These are phyloP conservation scores for Paramyrothecium roridum DNA, from an alignment of 2,329 filamentous ascomycete genomes.

Conservation along the genomic window DNA sequence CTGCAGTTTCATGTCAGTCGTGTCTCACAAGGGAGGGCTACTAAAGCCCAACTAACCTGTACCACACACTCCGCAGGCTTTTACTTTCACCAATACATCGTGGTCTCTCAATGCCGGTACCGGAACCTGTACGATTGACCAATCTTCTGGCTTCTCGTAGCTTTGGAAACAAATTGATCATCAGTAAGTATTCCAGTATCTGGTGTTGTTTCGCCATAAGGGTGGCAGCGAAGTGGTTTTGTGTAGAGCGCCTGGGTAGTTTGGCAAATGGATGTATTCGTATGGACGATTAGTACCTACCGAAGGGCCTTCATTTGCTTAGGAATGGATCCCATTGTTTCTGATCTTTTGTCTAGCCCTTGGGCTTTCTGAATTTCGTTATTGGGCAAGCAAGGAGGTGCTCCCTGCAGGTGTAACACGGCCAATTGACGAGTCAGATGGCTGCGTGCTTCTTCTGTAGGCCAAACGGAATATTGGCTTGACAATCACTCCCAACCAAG, in stretches of 20 bases:
- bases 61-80: slow-evolving; percentile 63
- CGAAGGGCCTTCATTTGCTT: slow-evolving; percentile 60
- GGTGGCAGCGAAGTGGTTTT: too few relatives aligned
- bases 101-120: slow-evolving; percentile 58
- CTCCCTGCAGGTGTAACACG: too few relatives aligned
- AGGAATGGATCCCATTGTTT: slow-evolving; percentile 37
- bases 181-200: background rate
- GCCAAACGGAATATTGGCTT: too few relatives aligned
- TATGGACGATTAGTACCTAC: slow-evolving; percentile 31
- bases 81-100: slow-evolving; percentile 64
- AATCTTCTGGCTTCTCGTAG: slow-evolving; percentile 62
- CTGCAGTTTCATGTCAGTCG: slow-evolving; percentile 20
- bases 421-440: too few relatives aligned
- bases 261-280: background rate
- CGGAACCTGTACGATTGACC: slow-evolving; percentile 58
- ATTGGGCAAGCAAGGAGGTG: too few relatives aligned
- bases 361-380: too few relatives aligned
- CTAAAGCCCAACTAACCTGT: slow-evolving; percentile 46
- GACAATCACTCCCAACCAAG: too few relatives aligned
- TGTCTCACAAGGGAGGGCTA: background rate
- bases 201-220: too few relatives aligned
- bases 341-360: too few relatives aligned
- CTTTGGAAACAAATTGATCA: slow-evolving; percentile 16
- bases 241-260: background rate
- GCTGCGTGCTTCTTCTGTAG: too few relatives aligned